Evolutionary conservation across 2,329 filamentous ascomycete genomes (phyloP), one percentile per base, ranked within the genome.

Genomic region (Rutstroemia sp.): DNA sequence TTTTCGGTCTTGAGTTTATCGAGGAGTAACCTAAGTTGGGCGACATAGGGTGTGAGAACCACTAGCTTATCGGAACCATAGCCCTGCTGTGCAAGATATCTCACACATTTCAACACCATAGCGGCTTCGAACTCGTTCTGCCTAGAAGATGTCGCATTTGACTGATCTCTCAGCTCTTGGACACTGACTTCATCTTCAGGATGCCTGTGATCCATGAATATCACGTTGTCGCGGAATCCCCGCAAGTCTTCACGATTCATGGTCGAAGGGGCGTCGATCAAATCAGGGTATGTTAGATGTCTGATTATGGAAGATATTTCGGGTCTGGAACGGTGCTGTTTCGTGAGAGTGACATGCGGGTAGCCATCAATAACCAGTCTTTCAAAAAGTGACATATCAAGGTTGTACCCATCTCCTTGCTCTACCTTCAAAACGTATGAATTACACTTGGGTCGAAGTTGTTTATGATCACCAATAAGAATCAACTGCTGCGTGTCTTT

Each of bases 381-480:
- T 64, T 90, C 87, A 59, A 90, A 90, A 0, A 90, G 66, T 0
- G 86, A 89, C 1, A 77, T 67, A 59, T 90, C 86, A 1, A 90
- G 73, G 57, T 90, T 77, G 61, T 79, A 90, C 0, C 86, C 85
- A 6, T 80, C 74, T 0, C 83, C 84, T 21, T 80, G 79, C 60
- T 89, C 86, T 0, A 85, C 77, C 0, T 75, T 81, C 0, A 90
- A 68, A 0, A 67, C 69, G 61, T 83, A 88, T 2, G 41, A 52
- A 52, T 79, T 83, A 54, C 81, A 74, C 62, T 89, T 88, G 0
- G 87, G 87, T 0, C 86, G 79, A 0, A 90, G 75, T 60, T 90
- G 87, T 55, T 86, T 79, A 66, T 90, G 86, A 54, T 90, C 87
- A 0, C 87, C 87, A 10, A 90, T 90, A 2, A 88, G 68, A 0